phyloP scores from a whole-genome alignment of 2,329 filamentous ascomycete genomes.

The Aspergillus melleus region DNA sequence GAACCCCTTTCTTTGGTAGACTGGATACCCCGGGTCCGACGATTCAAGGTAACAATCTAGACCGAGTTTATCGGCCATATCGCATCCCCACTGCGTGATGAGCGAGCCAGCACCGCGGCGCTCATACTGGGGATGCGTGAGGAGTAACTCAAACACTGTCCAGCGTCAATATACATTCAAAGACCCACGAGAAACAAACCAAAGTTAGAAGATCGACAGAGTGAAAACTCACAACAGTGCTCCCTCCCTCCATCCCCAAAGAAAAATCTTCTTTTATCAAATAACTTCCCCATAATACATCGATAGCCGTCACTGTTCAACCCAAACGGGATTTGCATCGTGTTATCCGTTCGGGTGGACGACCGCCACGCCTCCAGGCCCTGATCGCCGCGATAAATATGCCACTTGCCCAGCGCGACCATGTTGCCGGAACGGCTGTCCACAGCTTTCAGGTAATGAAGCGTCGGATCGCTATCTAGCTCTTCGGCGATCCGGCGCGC shows the following conservation, averaged over 20 bases:
- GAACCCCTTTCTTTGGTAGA: constrained; percentile 4
- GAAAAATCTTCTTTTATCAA: neutral
- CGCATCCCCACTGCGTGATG: constrained; percentile 1
- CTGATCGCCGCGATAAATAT: neutral
- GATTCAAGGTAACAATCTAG: constrained; percentile 1
- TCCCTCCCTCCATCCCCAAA: neutral
- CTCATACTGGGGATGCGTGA: neutral
- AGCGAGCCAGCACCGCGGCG: constrained; percentile 1
- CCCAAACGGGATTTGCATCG: neutral
- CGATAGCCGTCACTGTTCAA: neutral
- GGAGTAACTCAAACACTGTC: neutral
- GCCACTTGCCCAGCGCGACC: constrained; percentile 1
- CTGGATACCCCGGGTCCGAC: neutral
- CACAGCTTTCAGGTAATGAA: neutral
- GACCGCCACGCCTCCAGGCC: neutral
- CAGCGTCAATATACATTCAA: neutral
- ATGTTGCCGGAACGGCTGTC: neutral
- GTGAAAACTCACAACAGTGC: constrained; percentile 3
- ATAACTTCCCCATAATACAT: neutral
- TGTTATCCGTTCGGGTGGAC: neutral
- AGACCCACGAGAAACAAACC: neutral
- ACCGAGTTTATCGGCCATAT: neutral
- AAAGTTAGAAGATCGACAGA: neutral
- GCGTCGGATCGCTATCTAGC: neutral
- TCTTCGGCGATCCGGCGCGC: neutral